Evolutionary conservation across 2,329 filamentous ascomycete genomes (phyloP), one percentile per base, ranked within the genome.

Genomic region (Colletotrichum plurivorum): DNA sequence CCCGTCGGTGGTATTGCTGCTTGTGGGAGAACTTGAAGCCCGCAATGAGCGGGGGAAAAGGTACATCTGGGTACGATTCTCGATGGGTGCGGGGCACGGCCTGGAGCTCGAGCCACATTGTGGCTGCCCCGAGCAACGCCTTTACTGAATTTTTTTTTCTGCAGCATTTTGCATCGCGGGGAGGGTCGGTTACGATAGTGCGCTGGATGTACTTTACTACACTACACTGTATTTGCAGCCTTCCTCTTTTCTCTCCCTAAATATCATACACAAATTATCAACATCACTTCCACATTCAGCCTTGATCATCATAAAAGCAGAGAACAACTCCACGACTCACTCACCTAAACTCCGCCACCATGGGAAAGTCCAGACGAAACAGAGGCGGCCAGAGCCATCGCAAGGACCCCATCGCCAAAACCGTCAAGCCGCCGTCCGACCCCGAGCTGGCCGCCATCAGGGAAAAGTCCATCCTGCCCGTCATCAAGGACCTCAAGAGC

Each of bases 401-500:
- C 61, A 79, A 84, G 63, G 84, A 90, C 75, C 88, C 89, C 68
- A 83, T 89, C 59, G 79, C 84, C 65, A 90, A 89, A 76, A 77
- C 84, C 20, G 80, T 88, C 76, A 91, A 91, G 75, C 87, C 87
- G 20, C 89, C 88, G 5, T 81, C 88, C 2, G 89, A 92, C 74
- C 89, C 90, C 7, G 88, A 90, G 76, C 85, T 92, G 63, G 86
- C 87, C 22, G 88, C 88, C 13, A 84, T 93, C 51, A 84, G 90
- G 41, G 89, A 91, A 70, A 82, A 84, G 78, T 88, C 87, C 77
- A 89, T 93, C 74, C 79, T 92, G 43, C 90, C 90, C 18, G 84
- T 90, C 52, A 81, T 93, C 69, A 84, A 84, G 70, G 85, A 91
- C 72, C 81, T 93, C 48, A 84, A 88, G 74, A 89, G 86, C 74